Base-by-base conservation (phyloP, 1,284 basidiomycete genomes). In the Microstroma glucosiphilum region DNA sequence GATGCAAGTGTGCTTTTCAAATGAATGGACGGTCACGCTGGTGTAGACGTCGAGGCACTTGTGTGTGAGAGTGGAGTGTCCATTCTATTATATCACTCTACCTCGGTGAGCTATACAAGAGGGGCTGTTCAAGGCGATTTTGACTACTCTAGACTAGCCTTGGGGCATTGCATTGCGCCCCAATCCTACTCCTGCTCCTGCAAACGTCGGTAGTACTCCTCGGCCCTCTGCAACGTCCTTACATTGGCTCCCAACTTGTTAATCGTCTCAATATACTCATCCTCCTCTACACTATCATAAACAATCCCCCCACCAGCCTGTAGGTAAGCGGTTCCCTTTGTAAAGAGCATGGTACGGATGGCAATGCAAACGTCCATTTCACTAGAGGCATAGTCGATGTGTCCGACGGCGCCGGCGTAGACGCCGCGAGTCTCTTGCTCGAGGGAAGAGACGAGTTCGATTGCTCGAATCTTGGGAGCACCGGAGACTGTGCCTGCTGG, bases 351-450 rank as follows among this genome's bases (percentile, higher is more conserved):
- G 1, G 94, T 98, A 49, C 96, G 86, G 76, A 99, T 98, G 8
- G 96, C 96, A 72, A 99, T 99, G 81, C 94, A 97, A 0, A 92
- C 94, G 80, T 99, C 96, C 88, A 98, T 92, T 77, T 90, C 89
- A 76, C 94, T 89, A 40, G 87, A 83, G 37, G 93, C 91, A 81
- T 96, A 98, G 80, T 98, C 93, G 79, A 96, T 97, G 59, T 92
- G 87, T 15, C 96, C 96, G 17, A 98, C 92, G 0, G 92, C 96
- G 48, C 96, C 96, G 6, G 93, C 96, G 74, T 99, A 99, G 7
- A 97, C 89, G 25, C 94, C 94, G 42, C 96, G 85, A 56, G 88
- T 86, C 80, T 97, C 92, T 76, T 88, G 84, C 80, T 98, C 96
- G 54, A 97, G 82, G 19, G 87, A 87, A 13, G 87, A 88, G 46